phyloP scores from a whole-genome alignment of 129 eudicot genomes.

The Flaveria sonorensis region DNA sequence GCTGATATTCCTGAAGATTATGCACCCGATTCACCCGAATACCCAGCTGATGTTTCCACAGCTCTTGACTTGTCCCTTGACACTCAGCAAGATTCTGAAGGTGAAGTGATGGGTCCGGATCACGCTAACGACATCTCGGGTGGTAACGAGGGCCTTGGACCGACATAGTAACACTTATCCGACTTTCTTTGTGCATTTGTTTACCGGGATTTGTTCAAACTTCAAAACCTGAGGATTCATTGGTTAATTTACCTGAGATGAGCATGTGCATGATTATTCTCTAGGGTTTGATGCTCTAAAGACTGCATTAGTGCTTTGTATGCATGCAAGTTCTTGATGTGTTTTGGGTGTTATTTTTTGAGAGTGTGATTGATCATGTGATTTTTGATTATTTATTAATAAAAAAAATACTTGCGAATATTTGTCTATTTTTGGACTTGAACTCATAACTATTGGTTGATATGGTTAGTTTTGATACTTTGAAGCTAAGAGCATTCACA shows the following conservation, averaged over 20 bases:
- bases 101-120: not conserved
- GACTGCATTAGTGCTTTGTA: not conserved
- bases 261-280: not conserved
- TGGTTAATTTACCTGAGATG: not conserved
- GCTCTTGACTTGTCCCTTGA: conserved; percentile 13
- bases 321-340: not conserved
- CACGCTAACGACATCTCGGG: not conserved
- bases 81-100: conserved; percentile 19
- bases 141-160: conserved; percentile 9
- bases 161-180: not conserved
- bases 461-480: no score
- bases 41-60: conserved; percentile 10
- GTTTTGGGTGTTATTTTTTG: not conserved
- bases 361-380: not conserved
- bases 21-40: not conserved
- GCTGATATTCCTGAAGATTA: conserved; percentile 12
- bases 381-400: not conserved
- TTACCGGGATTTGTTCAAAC: not conserved
- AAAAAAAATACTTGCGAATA: not conserved
- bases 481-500: no score
- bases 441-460: not conserved
- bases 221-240: not conserved
- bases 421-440: not conserved
- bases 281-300: not conserved
- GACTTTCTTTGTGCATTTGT: not conserved